A percentile compares a stretch with the other conserved stretches of the same genome.
Conservation (phyloP, 805 yeast species). For the Crinitomyces ghanaensis region DNA sequence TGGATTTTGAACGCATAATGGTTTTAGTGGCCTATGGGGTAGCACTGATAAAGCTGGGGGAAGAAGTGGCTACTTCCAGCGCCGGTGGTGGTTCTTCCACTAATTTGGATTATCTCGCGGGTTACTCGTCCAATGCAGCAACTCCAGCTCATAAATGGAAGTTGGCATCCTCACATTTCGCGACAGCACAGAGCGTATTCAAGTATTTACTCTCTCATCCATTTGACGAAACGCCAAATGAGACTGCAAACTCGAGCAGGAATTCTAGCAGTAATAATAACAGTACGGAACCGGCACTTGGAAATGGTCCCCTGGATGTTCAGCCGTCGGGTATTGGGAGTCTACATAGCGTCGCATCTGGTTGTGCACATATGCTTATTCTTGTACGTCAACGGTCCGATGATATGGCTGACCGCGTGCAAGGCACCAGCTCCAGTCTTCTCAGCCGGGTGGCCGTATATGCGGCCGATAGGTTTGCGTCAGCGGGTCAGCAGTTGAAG, state of each 20-base stretch:
- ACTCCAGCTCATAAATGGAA: conserved; percentile 13
- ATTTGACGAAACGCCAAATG: neutral
- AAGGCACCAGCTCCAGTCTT: conserved; percentile 16
- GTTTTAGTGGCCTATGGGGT: conserved; percentile 16
- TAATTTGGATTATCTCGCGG: too few relatives aligned
- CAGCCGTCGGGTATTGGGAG: conserved; percentile 18
- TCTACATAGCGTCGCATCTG: conserved; percentile 16
- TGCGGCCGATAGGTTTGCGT: conserved; percentile 22
- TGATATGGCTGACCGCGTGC: conserved; percentile 6
- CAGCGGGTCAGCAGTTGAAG: conserved; percentile 20
- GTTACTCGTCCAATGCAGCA: neutral
- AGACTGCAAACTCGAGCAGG: conserved; percentile 3
- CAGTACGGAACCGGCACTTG: conserved; percentile 4
- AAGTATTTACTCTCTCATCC: conserved; percentile 15
- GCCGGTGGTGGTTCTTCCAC: neutral
- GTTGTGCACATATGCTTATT: conserved; percentile 22
- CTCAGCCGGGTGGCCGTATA: conserved; percentile 24
- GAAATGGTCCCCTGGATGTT: conserved; percentile 15
- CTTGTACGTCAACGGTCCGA: conserved; percentile 8
- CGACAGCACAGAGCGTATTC: conserved; percentile 17
- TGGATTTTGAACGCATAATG: conserved; percentile 18
- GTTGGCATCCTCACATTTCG: conserved; percentile 20
- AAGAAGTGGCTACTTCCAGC: neutral
- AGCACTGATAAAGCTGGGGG: conserved; percentile 6
- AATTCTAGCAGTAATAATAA: too few relatives aligned